Conservation (phyloP, 805 yeast genomes). For the Candida gorgasii region DNA sequence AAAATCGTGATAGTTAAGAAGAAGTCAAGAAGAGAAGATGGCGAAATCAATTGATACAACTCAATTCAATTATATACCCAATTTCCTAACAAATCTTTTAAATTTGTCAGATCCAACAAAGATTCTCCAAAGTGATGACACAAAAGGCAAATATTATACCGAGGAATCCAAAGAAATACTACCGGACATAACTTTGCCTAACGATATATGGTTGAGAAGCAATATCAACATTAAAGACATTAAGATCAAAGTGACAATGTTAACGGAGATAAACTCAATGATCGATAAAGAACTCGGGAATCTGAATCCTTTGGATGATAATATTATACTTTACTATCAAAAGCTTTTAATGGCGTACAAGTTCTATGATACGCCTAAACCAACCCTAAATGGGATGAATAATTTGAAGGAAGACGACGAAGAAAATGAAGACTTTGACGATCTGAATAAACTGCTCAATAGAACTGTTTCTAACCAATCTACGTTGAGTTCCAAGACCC, state of each 20-base stretch:
- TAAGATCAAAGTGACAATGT: constrained; percentile 31
- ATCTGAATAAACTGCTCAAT: constrained; percentile 11
- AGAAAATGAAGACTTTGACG: constrained; percentile 17
- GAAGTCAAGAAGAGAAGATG: neutral
- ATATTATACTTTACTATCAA: constrained; percentile 29
- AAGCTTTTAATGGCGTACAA: constrained; percentile 34
- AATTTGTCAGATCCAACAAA: constrained; percentile 12
- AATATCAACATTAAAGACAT: constrained; percentile 31
- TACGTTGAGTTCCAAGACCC: constrained; percentile 14
- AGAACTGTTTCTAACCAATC: constrained; percentile 17
- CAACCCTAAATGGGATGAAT: neutral
- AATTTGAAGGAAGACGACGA: constrained; percentile 21
- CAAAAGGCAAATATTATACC: neutral
- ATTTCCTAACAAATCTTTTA: constrained; percentile 11
- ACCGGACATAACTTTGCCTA: constrained; percentile 35
- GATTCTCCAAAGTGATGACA: constrained; percentile 7
- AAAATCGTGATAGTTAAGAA: too few species aligned
- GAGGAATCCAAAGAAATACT: constrained; percentile 23
- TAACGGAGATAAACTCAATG: constrained; percentile 34
- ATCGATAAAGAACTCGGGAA: constrained; percentile 22
- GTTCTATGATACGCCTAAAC: constrained; percentile 26
- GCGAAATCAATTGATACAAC: constrained; percentile 10
- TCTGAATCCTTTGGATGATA: constrained; percentile 24
- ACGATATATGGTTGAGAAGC: constrained; percentile 38
- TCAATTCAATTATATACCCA: constrained; percentile 16